phyloP scores from a whole-genome alignment of 495 filamentous ascomycete genomes.

The Neurospora sp. region DNA sequence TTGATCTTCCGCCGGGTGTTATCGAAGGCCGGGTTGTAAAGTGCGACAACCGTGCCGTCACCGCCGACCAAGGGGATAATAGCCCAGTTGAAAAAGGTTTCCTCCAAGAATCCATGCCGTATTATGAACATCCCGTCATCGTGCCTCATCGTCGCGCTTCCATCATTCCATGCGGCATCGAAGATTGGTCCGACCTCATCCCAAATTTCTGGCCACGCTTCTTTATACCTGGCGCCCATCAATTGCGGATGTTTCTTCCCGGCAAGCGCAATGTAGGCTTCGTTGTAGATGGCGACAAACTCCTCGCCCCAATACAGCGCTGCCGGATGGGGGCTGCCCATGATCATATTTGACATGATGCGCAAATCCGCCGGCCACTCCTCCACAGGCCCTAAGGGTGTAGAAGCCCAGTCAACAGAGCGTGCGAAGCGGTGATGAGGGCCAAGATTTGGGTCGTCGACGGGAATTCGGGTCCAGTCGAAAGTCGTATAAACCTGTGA shows the following conservation, averaged over 20 bases:
- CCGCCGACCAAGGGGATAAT: slow-evolving; percentile 56
- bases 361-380: slow-evolving; percentile 51
- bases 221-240: slow-evolving; percentile 56
- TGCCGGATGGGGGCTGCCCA: slow-evolving; percentile 61
- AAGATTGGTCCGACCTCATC: slow-evolving; percentile 50
- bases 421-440: slow-evolving; percentile 56
- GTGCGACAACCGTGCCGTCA: slow-evolving; percentile 50
- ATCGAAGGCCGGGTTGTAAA: slow-evolving; percentile 61
- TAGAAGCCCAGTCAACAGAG: slow-evolving; percentile 54
- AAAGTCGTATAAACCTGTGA: slow-evolving; percentile 34
- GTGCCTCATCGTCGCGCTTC: slow-evolving; percentile 64
- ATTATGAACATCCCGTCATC: slow-evolving; percentile 58
- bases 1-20: slow-evolving; percentile 55
- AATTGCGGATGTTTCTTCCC: slow-evolving; percentile 58
- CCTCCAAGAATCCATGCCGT: slow-evolving; percentile 52
- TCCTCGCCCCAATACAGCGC: slow-evolving; percentile 65
- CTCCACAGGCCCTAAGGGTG: slow-evolving; percentile 55
- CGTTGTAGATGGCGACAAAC: slow-evolving; percentile 60
- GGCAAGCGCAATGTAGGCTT: slow-evolving; percentile 57
- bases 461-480: slow-evolving; percentile 59
- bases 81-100: slow-evolving; percentile 60
- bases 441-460: slow-evolving; percentile 43
- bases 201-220: slow-evolving; percentile 62
- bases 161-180: slow-evolving; percentile 44
- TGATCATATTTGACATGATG: slow-evolving; percentile 55